Percentiles rank a stretch among this genome's conserved stretches.
Conservation (phyloP, 2,329 filamentous ascomycete species). For the Diplodia scrobiculata region DNA sequence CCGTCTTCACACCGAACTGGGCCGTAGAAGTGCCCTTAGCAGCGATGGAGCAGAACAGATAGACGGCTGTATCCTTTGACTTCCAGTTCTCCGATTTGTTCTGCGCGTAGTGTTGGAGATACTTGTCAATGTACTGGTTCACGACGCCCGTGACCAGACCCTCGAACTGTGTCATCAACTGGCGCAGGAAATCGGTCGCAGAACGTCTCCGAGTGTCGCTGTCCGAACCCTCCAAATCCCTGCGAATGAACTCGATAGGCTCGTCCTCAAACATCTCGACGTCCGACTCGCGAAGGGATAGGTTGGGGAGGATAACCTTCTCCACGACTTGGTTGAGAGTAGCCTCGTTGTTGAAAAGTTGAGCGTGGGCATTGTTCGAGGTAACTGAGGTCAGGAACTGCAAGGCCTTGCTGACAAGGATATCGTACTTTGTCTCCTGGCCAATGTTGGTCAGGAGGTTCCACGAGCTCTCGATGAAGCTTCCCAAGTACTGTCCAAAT, state of each 20-base stretch:
- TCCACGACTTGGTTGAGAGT: slow-evolving; percentile 86
- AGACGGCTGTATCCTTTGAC: slow-evolving; percentile 96
- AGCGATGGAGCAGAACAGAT: slow-evolving; percentile 91
- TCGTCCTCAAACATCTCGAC: slow-evolving; percentile 97
- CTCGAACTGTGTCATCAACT: slow-evolving; percentile 88
- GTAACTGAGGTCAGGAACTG: slow-evolving; percentile 93
- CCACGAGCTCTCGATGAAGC: slow-evolving; percentile 91
- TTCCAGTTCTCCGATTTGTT: slow-evolving; percentile 77
- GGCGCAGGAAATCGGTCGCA: slow-evolving; percentile 89
- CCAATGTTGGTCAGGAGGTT: slow-evolving; percentile 84
- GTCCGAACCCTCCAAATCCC: slow-evolving; percentile 93
- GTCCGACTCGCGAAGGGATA: slow-evolving; percentile 88
- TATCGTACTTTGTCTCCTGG: slow-evolving; percentile 87
- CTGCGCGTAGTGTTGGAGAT: slow-evolving; percentile 73
- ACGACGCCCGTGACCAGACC: slow-evolving; percentile 82
- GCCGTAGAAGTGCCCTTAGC: slow-evolving; percentile 87
- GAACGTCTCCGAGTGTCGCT: slow-evolving; percentile 89
- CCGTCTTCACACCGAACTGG: slow-evolving; percentile 84
- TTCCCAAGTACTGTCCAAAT: slow-evolving; percentile 75
- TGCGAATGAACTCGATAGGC: slow-evolving; percentile 95
- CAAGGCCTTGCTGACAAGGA: slow-evolving; percentile 88
- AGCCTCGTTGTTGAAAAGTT: slow-evolving; percentile 79
- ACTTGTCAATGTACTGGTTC: slow-evolving; percentile 81
- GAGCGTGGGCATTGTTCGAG: slow-evolving; percentile 73
- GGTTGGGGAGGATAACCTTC: slow-evolving; percentile 92